phyloP scores from a whole-genome alignment of 2,329 filamentous ascomycete genomes.

The Trichoderma koningiopsis region DNA sequence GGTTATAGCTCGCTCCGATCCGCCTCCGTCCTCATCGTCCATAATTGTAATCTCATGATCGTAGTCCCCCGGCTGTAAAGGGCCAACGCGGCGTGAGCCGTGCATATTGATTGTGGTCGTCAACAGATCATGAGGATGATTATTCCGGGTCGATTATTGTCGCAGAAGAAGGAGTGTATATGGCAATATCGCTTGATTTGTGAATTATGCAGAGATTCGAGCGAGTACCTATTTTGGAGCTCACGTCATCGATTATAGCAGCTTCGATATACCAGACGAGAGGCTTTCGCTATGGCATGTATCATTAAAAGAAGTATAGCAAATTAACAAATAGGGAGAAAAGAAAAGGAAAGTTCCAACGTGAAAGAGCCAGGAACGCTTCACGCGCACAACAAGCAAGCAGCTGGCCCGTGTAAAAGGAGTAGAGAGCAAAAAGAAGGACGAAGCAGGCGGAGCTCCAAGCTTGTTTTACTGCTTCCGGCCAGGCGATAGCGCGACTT shows the following conservation, averaged over 20 bases:
- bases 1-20: conserved; percentile 35
- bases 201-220: background rate
- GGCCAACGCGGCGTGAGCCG: conserved; percentile 57
- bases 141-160: background rate
- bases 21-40: conserved; percentile 50
- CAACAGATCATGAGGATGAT: conserved; percentile 31
- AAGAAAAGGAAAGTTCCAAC: background rate
- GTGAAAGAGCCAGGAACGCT: conserved; percentile 7
- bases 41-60: conserved; percentile 72
- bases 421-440: background rate
- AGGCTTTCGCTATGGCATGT: background rate
- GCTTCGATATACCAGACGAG: background rate
- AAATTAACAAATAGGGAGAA: background rate
- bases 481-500: conserved; percentile 9
- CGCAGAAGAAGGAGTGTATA: background rate
- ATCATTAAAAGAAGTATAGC: background rate
- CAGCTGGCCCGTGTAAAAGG: conserved; percentile 1
- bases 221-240: background rate
- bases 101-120: conserved; percentile 41
- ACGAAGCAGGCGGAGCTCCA: conserved; percentile 15
- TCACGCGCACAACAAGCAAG: background rate
- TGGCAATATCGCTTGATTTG: background rate
- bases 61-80: conserved; percentile 62
- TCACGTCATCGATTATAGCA: conserved; percentile 7
- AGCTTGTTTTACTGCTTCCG: conserved; percentile 15